Percentiles rank a stretch among this genome's conserved stretches.
Evolutionary conservation across 176 grass and related monocot species (phyloP).

Genomic region (Bothriochloa decipiens): DNA sequence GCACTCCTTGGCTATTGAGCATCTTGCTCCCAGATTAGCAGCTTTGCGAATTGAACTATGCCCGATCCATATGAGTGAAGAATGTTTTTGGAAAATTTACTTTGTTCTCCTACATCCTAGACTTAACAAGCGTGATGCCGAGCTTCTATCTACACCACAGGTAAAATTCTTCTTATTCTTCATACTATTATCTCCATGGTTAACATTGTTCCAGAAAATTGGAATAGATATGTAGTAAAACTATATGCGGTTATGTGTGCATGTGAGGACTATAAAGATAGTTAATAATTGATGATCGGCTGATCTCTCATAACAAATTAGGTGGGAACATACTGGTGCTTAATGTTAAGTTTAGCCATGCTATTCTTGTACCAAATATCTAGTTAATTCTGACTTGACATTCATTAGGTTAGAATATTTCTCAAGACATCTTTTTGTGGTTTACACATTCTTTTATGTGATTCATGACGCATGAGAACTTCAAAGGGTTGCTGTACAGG

Average conservation of each 20-base stretch:
- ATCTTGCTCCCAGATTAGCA: constrained; percentile 75
- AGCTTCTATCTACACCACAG: constrained; percentile 89
- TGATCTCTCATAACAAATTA: constrained; percentile 2
- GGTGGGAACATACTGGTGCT: neutral
- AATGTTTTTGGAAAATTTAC: constrained; percentile 98
- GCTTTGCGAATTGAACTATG: constrained; percentile 90
- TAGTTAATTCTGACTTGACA: neutral
- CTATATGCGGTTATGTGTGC: neutral
- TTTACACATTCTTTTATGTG: constrained; percentile 6
- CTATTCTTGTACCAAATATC: neutral
- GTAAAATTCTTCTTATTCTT: constrained; percentile 37
- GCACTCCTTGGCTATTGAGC: constrained; percentile 75
- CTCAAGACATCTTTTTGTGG: neutral
- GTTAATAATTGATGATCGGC: neutral
- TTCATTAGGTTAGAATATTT: neutral
- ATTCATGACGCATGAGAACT: neutral
- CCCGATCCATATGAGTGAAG: constrained; percentile 83
- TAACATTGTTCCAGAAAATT: neutral
- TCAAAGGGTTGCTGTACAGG: neutral
- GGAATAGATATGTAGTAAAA: neutral
- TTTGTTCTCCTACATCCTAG: constrained; percentile 98
- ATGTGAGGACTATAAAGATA: neutral
- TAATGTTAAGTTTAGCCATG: neutral
- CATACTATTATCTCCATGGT: neutral
- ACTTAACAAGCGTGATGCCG: constrained; percentile 78